Evolutionary conservation across 1,284 basidiomycete genomes (phyloP), one percentile per base, ranked within the genome.

Genomic region (Phellinidium pouzarii): DNA sequence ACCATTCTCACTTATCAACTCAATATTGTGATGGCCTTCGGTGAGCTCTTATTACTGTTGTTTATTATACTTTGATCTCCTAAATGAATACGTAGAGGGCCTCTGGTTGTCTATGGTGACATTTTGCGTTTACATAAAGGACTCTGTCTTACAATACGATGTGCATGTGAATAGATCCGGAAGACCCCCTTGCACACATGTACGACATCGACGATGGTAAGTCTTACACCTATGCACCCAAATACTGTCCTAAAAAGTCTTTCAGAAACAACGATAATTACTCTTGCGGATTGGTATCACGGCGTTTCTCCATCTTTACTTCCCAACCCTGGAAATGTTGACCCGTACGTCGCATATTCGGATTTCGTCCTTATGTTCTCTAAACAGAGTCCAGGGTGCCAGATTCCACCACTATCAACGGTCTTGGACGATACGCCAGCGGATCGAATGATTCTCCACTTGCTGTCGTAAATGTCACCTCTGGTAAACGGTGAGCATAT

Each of bases 361-460:
- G 1, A 17, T 9, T 9, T 20, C 25, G 46, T 29, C 29, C 17
- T 19, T 43, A 25, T n/a, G 14, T 38, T 5, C 3, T 22, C 19
- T 46, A 20, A 11, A 11, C 11, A 27, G 7, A 14, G 4, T 2
- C 23, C 20, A 57, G 56, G 1, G 62, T 66, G 1, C 68, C 74
- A 0, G 68, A 76, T 48, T 66, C 72, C 0, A 77, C 74, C 1
- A 62, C 81, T 3, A 77, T 84, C 63, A 83, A 83, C 48, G 74
- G 74, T 4, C 61, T 65, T 29, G 75, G 76, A 4, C 62, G 68
- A 2, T 65, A 62, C 37, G 5, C 44, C 11, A 61, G 60, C 5
- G 65, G 64, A 1, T 59, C 61, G 23, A 5, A 11, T 12, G 55
- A 58, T 11, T 47, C 57, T 0, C 36, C 51, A 8, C 62, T 66